Evolutionary conservation across 208 protist species (phyloP).

Genomic region (Blastocrithidia nonstop): DNA sequence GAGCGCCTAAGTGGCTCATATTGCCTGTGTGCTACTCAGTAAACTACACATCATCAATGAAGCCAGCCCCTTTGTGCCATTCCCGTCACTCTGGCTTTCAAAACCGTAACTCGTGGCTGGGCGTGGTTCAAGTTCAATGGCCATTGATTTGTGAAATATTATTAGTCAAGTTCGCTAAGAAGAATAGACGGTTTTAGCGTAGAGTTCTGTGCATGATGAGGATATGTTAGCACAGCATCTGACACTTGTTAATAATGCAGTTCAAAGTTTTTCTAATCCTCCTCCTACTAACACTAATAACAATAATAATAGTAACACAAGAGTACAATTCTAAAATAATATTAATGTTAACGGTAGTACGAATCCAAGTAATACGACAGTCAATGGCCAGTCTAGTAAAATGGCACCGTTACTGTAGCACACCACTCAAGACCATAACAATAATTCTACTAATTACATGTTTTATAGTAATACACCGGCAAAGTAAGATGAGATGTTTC

Average conservation of each 20-base stretch:
- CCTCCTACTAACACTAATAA: neutral
- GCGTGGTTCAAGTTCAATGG: slow-evolving; percentile 9
- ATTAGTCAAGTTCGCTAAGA: no score
- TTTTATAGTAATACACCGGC: no score
- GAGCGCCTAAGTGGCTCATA: slow-evolving; percentile 54
- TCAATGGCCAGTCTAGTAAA: no score
- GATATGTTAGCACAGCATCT: slow-evolving; percentile 4
- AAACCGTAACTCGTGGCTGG: slow-evolving; percentile 7
- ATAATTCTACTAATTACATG: no score
- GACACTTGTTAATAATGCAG: neutral
- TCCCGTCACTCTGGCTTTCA: slow-evolving; percentile 42
- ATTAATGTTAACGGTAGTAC: neutral
- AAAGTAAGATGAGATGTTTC: slow-evolving; percentile 27
- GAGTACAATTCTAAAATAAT: neutral
- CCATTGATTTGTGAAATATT: slow-evolving; percentile 20
- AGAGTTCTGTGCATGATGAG: no score
- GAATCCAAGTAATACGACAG: neutral
- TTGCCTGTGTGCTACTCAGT: slow-evolving; percentile 32
- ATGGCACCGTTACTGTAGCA: no score
- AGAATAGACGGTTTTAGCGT: no score
- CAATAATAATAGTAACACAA: neutral
- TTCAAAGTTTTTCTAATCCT: slow-evolving; percentile 4
- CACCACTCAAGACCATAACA: no score
- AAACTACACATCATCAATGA: slow-evolving; percentile 63
- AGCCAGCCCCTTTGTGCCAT: slow-evolving; percentile 26